phyloP scores from a whole-genome alignment of 305 asterid genomes.

The Withania somnifera region DNA sequence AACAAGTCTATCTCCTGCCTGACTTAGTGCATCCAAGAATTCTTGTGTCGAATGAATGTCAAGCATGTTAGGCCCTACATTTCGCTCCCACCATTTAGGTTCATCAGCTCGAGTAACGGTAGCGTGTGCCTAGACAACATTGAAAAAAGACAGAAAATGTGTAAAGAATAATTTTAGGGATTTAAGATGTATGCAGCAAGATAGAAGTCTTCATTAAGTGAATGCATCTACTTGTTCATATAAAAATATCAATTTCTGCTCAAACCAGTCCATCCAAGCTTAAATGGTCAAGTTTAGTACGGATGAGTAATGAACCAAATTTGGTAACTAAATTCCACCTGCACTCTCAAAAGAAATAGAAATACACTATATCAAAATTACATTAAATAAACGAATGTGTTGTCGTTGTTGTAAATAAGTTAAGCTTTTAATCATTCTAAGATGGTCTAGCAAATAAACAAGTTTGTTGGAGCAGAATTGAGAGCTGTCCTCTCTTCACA shows the following conservation, averaged over 20 bases:
- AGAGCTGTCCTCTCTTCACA: neutral
- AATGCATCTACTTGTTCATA: neutral
- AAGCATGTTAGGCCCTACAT: slow-evolving; percentile 80
- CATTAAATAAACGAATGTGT: neutral
- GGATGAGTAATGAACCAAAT: neutral
- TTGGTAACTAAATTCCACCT: neutral
- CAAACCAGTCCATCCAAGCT: neutral
- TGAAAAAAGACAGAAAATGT: slow-evolving; percentile 6
- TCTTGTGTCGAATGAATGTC: slow-evolving; percentile 84
- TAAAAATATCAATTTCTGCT: neutral
- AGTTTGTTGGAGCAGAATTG: neutral
- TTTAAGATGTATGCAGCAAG: neutral
- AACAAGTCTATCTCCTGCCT: slow-evolving; percentile 81
- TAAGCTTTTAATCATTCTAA: neutral
- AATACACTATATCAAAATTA: neutral
- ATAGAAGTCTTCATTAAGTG: neutral
- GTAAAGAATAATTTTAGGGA: neutral
- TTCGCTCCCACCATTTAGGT: slow-evolving; percentile 93
- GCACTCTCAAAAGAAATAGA: neutral
- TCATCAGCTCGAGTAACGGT: slow-evolving; percentile 59
- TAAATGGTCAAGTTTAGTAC: neutral
- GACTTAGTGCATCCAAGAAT: slow-evolving; percentile 59
- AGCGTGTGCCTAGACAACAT: slow-evolving; percentile 46
- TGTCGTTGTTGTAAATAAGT: neutral
- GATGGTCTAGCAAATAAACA: neutral